Evolutionary conservation across 169 alveolate species (phyloP).

Genomic region (Plasmodium yoelii): DNA sequence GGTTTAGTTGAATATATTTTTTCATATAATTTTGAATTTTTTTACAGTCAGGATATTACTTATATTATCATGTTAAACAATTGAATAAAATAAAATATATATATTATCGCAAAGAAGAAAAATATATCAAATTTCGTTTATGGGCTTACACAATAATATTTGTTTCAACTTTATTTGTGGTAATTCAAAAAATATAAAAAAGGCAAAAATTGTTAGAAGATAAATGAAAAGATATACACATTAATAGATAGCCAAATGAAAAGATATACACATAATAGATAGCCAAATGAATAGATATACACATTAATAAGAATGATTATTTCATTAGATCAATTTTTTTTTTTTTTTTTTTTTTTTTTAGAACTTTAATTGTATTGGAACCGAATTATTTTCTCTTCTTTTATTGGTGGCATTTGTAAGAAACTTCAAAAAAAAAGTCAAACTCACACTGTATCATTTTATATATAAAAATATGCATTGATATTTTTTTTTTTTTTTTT

Average conservation of each 20-base stretch:
- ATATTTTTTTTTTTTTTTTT: background rate
- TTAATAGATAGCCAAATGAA: no score
- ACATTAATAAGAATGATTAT: background rate
- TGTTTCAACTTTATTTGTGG: slow-evolving; percentile 16
- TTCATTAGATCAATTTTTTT: background rate
- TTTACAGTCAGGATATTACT: slow-evolving; percentile 35
- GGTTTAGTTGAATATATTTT: background rate
- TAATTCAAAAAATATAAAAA: no score
- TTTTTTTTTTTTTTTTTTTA: background rate
- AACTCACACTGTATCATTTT: background rate
- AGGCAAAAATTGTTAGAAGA: no score
- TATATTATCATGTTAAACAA: background rate
- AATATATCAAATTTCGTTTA: slow-evolving; percentile 17
- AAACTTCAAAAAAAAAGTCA: background rate
- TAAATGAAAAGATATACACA: no score
- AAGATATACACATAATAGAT: no score
- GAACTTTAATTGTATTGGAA: slow-evolving; percentile 28
- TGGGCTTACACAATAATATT: slow-evolving; percentile 17
- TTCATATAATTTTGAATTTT: background rate
- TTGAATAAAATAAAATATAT: slow-evolving; percentile 6
- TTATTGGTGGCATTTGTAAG: slow-evolving; percentile 37
- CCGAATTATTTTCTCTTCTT: slow-evolving; percentile 19
- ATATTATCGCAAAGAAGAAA: slow-evolving; percentile 25
- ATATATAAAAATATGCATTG: background rate
- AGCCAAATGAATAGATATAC: background rate